These are phyloP conservation scores for Arabis hirsuta DNA, from an alignment of 345 rosid genomes.

Conservation along the genomic window DNA sequence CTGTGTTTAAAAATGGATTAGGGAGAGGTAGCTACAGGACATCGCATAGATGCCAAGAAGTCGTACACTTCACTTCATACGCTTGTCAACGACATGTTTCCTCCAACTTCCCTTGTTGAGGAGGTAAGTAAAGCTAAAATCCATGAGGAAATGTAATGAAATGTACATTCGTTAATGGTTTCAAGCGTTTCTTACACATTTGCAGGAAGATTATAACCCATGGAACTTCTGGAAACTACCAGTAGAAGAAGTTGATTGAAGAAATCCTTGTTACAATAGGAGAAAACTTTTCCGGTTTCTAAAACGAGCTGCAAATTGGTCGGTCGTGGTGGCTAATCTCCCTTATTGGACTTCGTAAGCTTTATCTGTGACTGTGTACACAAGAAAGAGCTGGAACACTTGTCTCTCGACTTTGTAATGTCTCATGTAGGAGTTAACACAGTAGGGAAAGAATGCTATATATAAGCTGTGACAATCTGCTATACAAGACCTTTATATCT, in stretches of 20 bases:
- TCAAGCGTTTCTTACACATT: conserved; percentile 15
- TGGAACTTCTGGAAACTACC: conserved; percentile 92
- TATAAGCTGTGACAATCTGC: conserved; percentile 25
- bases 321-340: conserved; percentile 22
- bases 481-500: conserved; percentile 22
- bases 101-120: conserved; percentile 77
- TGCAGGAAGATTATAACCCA: conserved; percentile 84
- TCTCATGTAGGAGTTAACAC: conserved; percentile 38
- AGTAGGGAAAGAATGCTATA: conserved; percentile 31
- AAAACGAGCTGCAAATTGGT: conserved; percentile 22
- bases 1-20: conserved; percentile 33
- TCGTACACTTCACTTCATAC: conserved; percentile 91
- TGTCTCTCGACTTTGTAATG: conserved; percentile 26
- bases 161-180: conserved; percentile 24
- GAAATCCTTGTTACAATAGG: conserved; percentile 8
- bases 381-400: conserved; percentile 23
- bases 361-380: conserved; percentile 15
- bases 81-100: conserved; percentile 91
- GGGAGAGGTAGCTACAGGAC: conserved; percentile 96
- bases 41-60: conserved; percentile 65
- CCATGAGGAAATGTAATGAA: not conserved
- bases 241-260: conserved; percentile 56
- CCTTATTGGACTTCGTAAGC: conserved; percentile 13
- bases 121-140: conserved; percentile 54
- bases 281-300: conserved; percentile 4